These are phyloP conservation scores for Aspergillus diversus DNA, from an alignment of 495 filamentous ascomycete species.

Conservation along the genomic window DNA sequence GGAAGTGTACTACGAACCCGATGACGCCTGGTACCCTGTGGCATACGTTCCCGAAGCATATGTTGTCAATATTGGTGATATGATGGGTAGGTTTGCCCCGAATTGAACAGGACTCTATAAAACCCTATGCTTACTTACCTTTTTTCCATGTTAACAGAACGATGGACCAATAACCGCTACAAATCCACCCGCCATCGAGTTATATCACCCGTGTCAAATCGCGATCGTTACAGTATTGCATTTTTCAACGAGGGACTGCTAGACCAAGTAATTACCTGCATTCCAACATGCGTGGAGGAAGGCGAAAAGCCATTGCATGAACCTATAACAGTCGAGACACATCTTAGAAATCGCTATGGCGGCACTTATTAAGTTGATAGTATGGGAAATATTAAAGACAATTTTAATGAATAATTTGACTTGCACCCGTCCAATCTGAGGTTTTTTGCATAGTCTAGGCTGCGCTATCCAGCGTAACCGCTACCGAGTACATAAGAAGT, in stretches of 20 bases:
- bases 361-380: slow-evolving; percentile 1
- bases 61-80: slow-evolving; percentile 14
- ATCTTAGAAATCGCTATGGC: slow-evolving; percentile 9
- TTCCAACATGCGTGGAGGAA: slow-evolving; percentile 12
- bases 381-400: background rate
- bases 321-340: slow-evolving; percentile 11
- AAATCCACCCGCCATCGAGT: slow-evolving; percentile 16
- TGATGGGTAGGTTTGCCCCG: slow-evolving; percentile 5
- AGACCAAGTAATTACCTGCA: slow-evolving; percentile 10
- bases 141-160: background rate
- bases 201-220: slow-evolving; percentile 6
- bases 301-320: slow-evolving; percentile 10
- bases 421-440: background rate
- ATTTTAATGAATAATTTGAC: background rate
- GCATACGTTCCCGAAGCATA: slow-evolving; percentile 4
- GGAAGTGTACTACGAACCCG: slow-evolving; percentile 13
- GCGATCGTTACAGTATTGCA: slow-evolving; percentile 12
- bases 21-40: slow-evolving; percentile 11
- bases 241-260: slow-evolving; percentile 17
- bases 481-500: background rate
- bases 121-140: background rate
- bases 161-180: slow-evolving; percentile 19
- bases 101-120: background rate
- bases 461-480: background rate
- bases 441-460: background rate